Conservation (phyloP, 352 stramenopile genomes). For the Phytophthora litchii region DNA sequence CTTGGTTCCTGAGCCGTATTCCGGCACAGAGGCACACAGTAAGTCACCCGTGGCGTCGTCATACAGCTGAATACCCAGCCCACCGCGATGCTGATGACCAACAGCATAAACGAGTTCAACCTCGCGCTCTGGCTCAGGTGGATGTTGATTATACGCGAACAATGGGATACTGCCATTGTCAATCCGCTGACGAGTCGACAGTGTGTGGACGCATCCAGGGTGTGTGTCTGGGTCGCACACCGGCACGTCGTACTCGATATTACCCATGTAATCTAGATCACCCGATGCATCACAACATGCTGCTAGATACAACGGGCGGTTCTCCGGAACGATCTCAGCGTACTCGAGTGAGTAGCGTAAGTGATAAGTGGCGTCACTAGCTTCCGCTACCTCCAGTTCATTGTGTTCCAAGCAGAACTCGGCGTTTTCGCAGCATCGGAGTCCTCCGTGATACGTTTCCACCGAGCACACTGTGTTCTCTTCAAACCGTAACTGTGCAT, state of each 20-base stretch:
- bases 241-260: conserved; percentile 83
- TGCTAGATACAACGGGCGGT: conserved; percentile 68
- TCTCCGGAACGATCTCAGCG: conserved; percentile 54
- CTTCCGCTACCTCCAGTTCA: conserved; percentile 37
- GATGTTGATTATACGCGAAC: conserved; percentile 29
- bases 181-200: conserved; percentile 69
- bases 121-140: conserved; percentile 42
- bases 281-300: conserved; percentile 77
- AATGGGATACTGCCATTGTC: conserved; percentile 43
- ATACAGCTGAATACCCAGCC: conserved; percentile 76
- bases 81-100: conserved; percentile 77
- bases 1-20: conserved; percentile 63
- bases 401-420: conserved; percentile 71
- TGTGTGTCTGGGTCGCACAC: conserved; percentile 65
- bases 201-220: conserved; percentile 78
- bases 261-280: conserved; percentile 62
- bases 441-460: conserved; percentile 67
- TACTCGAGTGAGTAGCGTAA: conserved; percentile 85
- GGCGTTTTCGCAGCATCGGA: conserved; percentile 79
- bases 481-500: conserved; percentile 65
- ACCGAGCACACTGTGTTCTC: conserved; percentile 74
- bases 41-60: conserved; percentile 71
- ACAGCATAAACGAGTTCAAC: conserved; percentile 82
- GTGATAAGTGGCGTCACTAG: conserved; percentile 51
- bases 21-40: conserved; percentile 66